phyloP scores from a whole-genome alignment of 2,329 filamentous ascomycete genomes.

The Talaromyces sp. region DNA sequence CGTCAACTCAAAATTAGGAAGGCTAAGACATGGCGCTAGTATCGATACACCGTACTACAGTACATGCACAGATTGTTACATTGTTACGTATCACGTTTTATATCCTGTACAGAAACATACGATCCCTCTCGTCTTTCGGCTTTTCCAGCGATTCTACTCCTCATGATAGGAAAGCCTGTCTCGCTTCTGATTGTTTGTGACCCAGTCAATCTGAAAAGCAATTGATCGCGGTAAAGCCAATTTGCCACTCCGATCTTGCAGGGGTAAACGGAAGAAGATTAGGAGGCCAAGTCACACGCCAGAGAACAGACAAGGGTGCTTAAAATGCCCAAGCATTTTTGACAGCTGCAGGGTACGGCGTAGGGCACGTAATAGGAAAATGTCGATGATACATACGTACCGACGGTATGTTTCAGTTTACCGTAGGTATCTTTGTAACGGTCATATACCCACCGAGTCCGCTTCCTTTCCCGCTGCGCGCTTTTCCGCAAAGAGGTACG shows the following conservation, averaged over 20 bases:
- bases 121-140: not conserved
- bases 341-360: not conserved
- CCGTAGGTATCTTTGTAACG: not conserved
- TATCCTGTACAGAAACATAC: not conserved
- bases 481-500: not conserved
- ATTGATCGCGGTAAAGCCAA: too few relatives aligned
- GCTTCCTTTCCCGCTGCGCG: not conserved
- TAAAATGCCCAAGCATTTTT: not conserved
- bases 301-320: not conserved
- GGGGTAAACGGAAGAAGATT: not conserved
- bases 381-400: not conserved
- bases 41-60: not conserved
- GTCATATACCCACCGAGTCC: not conserved
- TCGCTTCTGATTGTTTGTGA: not conserved
- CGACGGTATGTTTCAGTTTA: not conserved
- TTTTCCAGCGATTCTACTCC: not conserved
- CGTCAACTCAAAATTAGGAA: constrained; percentile 10
- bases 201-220: too few relatives aligned
- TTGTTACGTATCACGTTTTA: not conserved
- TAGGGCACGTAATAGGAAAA: not conserved
- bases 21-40: not conserved
- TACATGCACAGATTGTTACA: too few relatives aligned
- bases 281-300: not conserved
- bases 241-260: not conserved
- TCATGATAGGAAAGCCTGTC: not conserved